Evolutionary conservation across 192 early-diverging fungal genomes (phyloP), one percentile per base, ranked within the genome.

Genomic region (Backusella liffmaniae): DNA sequence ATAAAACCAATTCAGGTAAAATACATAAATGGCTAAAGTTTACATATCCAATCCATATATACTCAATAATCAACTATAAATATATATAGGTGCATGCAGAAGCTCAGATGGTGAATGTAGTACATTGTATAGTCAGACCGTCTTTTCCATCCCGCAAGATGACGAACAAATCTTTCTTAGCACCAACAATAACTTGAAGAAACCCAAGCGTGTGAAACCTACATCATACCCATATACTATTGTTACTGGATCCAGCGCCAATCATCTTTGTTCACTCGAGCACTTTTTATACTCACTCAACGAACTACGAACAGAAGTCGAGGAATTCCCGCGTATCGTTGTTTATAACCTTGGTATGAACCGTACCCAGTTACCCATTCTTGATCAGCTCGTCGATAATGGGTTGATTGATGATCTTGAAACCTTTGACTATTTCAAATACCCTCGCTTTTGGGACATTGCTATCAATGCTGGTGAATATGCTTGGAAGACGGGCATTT

Each of bases 321-420:
- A 75, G 23, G 70, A 78, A 29, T 82, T 82, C 37, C 87, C 87
- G 0, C 84, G 72, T 26, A 69, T 88, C 1, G 81, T 88, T 4
- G 85, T 88, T 5, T 88, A 88, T 73, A 81, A 88, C 73, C 77
- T 88, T 21, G 86, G 86, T 23, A 83, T 88, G 79, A 80, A 82
- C 1, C 53, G 78, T 5, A 78, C 80, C 1, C 87, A 86, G 26
- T 41, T 84, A 32, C 74, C 74, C 1, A 74, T 82, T 34, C 77
- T 88, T 26, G 66, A 85, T 35, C 83, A 82, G 77, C 78, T 88
- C 26, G 77, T 80, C 32, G 67, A 74, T 0, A 80, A 85, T 34
- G 79, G 82, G 13, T 73, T 85, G 46, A 80, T 86, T 10, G 81
- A 86, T 62, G 87, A 86, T n/a, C 72, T 85, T 9, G 59, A 79